A percentile compares a stretch with the other conserved stretches of the same genome.
Evolutionary conservation across 2,329 filamentous ascomycete species (phyloP).

Genomic region (Elsinoe batatas): DNA sequence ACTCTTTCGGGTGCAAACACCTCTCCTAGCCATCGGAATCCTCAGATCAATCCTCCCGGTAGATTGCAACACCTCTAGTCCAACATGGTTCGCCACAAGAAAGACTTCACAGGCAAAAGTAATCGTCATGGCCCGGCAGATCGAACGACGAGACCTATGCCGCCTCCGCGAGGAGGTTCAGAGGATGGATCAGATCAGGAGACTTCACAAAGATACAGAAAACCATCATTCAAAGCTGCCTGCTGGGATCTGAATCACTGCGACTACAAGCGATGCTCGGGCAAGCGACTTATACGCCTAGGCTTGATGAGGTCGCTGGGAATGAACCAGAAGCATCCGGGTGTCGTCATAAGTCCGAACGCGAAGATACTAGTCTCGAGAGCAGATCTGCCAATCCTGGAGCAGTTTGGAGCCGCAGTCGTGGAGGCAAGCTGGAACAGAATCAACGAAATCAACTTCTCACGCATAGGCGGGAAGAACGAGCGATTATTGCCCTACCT

Average conservation of each 20-base stretch:
- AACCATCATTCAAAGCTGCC: slow-evolving; percentile 72
- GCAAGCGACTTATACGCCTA: slow-evolving; percentile 84
- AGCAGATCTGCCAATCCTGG: slow-evolving; percentile 69
- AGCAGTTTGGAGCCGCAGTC: slow-evolving; percentile 84
- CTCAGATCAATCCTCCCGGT: neutral
- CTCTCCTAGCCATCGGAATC: neutral
- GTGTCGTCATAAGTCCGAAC: slow-evolving; percentile 92
- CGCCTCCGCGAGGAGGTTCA: slow-evolving; percentile 16
- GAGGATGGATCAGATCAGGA: slow-evolving; percentile 16
- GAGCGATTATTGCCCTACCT: slow-evolving; percentile 87
- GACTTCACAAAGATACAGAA: slow-evolving; percentile 23
- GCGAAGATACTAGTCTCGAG: slow-evolving; percentile 77
- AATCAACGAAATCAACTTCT: slow-evolving; percentile 83
- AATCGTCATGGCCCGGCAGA: slow-evolving; percentile 48
- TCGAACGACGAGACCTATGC: slow-evolving; percentile 15
- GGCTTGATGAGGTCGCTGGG: slow-evolving; percentile 90
- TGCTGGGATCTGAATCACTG: slow-evolving; percentile 98
- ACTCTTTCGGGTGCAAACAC: no score
- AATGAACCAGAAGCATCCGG: slow-evolving; percentile 81
- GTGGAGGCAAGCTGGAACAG: slow-evolving; percentile 97
- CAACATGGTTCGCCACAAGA: slow-evolving; percentile 89
- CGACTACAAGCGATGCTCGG: slow-evolving; percentile 91
- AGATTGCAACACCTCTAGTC: neutral
- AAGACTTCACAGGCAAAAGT: slow-evolving; percentile 66
- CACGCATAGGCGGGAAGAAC: slow-evolving; percentile 83